Evolutionary conservation across 805 yeast genomes (phyloP), one percentile per base, ranked within the genome.

Genomic region (Candida coleopterorum): DNA sequence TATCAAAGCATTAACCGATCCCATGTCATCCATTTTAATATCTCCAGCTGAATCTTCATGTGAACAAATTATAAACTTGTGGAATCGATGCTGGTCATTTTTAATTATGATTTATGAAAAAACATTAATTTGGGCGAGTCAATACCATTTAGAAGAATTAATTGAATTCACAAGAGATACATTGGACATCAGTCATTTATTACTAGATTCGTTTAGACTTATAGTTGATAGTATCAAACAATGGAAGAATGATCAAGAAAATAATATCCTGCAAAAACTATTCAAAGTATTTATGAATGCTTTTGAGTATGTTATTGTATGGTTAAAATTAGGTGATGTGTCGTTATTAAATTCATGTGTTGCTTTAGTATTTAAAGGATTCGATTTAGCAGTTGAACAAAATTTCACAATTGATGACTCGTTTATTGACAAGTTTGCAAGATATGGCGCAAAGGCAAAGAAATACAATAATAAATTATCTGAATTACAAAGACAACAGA

Each of bases 121-220:
- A 38, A 85, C 94, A 1, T 61, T 84, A 10, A 55, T 56, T 3
- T 90, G 98, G 98, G 87, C 96, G 0, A 58, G 70, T 2, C 58
- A 62, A 25, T 81, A 78, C 47, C 74, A 74, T 20, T 64, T 74
- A 15, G 64, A 69, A 0, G 73, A 72, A 34, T 64, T 86, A 47
- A 73, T 81, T 29, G 95, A 88, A 39, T 89, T 87, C 47, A 85
- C 96, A 2, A 74, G 95, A 54, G 96, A 87, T 52, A 80, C 86
- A 0, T 67, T 90, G 34, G 96, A 89, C 47, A 66, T 85, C 22
- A 81, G 95, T 40, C 79, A 81, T 42, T 56, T 70, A 2, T 60
- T 89, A 23, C 54, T 89, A n/a, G 79, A 73, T 38, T 76, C 89
- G 2, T 83, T 75, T 49, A 66, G 79, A 40, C 64, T 72, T n/a